A percentile compares a stretch with the other conserved stretches of the same genome.
These are phyloP conservation scores for Cystofilobasidium capitatum DNA, from an alignment of 768 basidiomycete genomes.

Conservation along the genomic window DNA sequence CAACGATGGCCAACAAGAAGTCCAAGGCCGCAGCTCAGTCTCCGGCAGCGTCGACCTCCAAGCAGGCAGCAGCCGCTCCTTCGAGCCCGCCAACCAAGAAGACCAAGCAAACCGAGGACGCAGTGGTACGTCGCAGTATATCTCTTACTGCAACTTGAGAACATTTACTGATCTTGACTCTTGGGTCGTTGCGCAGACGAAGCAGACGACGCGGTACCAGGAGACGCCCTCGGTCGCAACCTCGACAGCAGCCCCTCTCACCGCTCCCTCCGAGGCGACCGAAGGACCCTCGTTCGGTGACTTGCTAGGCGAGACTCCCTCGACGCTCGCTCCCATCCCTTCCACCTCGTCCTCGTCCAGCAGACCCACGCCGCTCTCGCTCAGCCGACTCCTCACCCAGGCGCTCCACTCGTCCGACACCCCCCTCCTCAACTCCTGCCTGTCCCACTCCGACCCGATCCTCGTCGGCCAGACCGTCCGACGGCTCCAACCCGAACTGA, in stretches of 20 bases:
- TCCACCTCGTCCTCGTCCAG: not conserved
- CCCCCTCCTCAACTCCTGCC: slow-evolving; percentile 72
- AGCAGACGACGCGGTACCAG: slow-evolving; percentile 26
- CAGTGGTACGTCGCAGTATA: not conserved
- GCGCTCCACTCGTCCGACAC: slow-evolving; percentile 91
- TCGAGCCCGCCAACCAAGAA: not conserved
- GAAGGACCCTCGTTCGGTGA: slow-evolving; percentile 17
- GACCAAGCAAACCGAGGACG: not conserved
- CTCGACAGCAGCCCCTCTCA: slow-evolving; percentile 10
- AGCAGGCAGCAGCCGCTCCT: not conserved
- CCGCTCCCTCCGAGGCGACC: not conserved
- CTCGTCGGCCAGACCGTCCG: slow-evolving; percentile 80
- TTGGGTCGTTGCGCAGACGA: slow-evolving; percentile 2
- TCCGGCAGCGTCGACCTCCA: not conserved
- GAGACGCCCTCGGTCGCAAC: slow-evolving; percentile 14
- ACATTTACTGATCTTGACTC: too few relatives aligned
- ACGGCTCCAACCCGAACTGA: slow-evolving; percentile 73
- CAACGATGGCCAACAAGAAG: slow-evolving; percentile 13
- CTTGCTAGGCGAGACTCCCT: slow-evolving; percentile 9
- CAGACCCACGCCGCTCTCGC: slow-evolving; percentile 44
- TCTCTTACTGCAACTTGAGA: too few relatives aligned
- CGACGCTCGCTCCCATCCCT: slow-evolving; percentile 11
- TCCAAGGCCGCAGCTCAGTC: slow-evolving; percentile 1
- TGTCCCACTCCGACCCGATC: slow-evolving; percentile 67
- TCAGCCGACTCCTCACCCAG: slow-evolving; percentile 89